Evolutionary conservation across 2,329 filamentous ascomycete genomes (phyloP).

Genomic region (Penicillium brasilianum): DNA sequence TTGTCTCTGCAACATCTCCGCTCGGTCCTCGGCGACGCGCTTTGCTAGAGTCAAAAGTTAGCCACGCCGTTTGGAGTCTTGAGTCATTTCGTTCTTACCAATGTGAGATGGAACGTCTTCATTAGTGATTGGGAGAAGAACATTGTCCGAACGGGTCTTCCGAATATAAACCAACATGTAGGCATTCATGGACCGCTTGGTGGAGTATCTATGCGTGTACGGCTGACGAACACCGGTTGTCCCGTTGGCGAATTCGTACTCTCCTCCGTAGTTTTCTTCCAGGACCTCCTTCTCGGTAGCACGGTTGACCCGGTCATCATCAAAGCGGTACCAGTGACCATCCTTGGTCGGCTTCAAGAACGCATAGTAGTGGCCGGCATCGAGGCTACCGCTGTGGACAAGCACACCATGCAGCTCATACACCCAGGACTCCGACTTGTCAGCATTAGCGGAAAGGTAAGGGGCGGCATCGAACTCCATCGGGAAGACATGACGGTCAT

Average conservation of each 20-base stretch:
- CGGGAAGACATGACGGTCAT: slow-evolving; percentile 55
- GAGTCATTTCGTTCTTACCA: slow-evolving; percentile 55
- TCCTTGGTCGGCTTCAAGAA: slow-evolving; percentile 94
- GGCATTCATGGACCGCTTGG: slow-evolving; percentile 78
- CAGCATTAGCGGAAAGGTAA: slow-evolving; percentile 83
- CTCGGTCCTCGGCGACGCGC: slow-evolving; percentile 81
- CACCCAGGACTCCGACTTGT: slow-evolving; percentile 84
- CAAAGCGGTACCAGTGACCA: slow-evolving; percentile 94
- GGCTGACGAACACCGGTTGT: slow-evolving; percentile 64
- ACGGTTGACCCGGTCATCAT: slow-evolving; percentile 95
- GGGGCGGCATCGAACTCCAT: slow-evolving; percentile 69
- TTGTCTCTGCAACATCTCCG: slow-evolving; percentile 72
- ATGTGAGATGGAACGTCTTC: slow-evolving; percentile 83
- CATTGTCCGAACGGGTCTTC: slow-evolving; percentile 79
- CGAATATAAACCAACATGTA: slow-evolving; percentile 99
- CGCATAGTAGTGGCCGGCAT: slow-evolving; percentile 97
- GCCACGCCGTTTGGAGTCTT: not conserved
- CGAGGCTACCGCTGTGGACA: slow-evolving; percentile 94
- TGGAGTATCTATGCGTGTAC: slow-evolving; percentile 67
- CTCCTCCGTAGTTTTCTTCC: slow-evolving; percentile 95
- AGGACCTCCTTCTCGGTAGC: slow-evolving; percentile 89
- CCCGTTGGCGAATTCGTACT: slow-evolving; percentile 69
- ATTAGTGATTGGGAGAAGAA: slow-evolving; percentile 76
- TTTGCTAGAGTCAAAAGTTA: slow-evolving; percentile 57
- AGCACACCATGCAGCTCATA: slow-evolving; percentile 95